Base-by-base conservation (phyloP, 352 stramenopile species). In the Phytophthora niederhauseri region DNA sequence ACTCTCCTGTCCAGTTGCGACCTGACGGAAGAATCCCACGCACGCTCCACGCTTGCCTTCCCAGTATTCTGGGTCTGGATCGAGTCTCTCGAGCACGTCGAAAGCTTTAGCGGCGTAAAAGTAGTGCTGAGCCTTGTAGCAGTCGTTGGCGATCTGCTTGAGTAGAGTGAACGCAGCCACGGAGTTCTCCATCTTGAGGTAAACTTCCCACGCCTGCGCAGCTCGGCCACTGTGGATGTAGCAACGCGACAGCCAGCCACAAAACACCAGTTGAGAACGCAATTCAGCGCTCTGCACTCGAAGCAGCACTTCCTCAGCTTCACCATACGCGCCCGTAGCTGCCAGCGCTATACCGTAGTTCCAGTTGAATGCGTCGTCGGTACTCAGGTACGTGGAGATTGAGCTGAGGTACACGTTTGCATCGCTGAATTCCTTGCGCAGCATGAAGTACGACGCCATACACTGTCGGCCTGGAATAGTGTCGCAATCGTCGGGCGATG, bases 301-400 rank as follows among this genome's bases (percentile, higher is more conserved):
- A 1, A 78, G 49, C 7, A 94, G 57, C n/a, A 79, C 68, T 28
- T 89, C 80, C 57, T 91, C 80, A 0, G 76, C 86, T 41, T 92
- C 82, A 3, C 53, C 52, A 48, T 73, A 93, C 0, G 73, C 66
- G 2, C 81, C 84, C 1, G 66, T 59, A 1, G 78, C 73, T n/a
- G 82, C 86, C 9, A 94, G 65, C 3, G 80, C 80, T 15, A 91
- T 31, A 2, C 83, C 86, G 63, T 91, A 91, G 65, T 94, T 94
- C 83, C 83, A 93, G 69, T 94, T 92, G 71, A 94, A 94, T 3
- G 80, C 73, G 38, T 93, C 85, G 43, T 73, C 77, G 4, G 72
- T 66, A 45, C 57, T 68, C 54, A 91, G 67, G 60, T 90, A 91
- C 60, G 75, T 71, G 9, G 71, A 64, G 34, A 93, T 91, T 2